Evolutionary conservation across 1,139 yeast species (phyloP).

Genomic region (Diutina scorzettiae): DNA sequence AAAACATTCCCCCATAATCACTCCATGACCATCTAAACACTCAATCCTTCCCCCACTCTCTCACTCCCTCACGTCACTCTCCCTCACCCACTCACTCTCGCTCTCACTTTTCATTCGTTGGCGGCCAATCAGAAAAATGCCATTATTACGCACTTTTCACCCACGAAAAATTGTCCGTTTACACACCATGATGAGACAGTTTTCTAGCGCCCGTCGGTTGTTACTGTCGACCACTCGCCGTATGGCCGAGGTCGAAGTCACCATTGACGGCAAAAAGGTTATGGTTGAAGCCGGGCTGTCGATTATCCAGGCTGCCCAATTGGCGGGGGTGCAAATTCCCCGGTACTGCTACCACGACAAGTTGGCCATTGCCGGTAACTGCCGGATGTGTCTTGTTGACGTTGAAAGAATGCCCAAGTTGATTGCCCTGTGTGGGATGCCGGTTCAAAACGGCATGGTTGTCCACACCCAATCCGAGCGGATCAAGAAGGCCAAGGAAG

Average conservation of each 20-base stretch:
- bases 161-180: too few species aligned
- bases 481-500: constrained; percentile 78
- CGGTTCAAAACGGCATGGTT: constrained; percentile 83
- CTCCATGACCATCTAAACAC: too few species aligned
- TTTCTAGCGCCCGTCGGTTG: constrained; percentile 6
- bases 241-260: constrained; percentile 54
- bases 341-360: constrained; percentile 89
- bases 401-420: constrained; percentile 85
- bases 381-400: constrained; percentile 90
- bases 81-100: too few species aligned
- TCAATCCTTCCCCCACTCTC: too few species aligned
- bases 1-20: too few species aligned
- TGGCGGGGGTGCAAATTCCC: constrained; percentile 81
- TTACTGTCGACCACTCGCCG: not conserved
- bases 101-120: too few species aligned
- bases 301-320: constrained; percentile 83
- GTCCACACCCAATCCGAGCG: constrained; percentile 73
- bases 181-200: constrained; percentile 6
- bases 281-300: constrained; percentile 80
- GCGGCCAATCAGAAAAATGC: too few species aligned
- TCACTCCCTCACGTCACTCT: too few species aligned
- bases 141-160: too few species aligned
- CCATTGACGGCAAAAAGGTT: constrained; percentile 69
- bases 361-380: constrained; percentile 87
- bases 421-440: constrained; percentile 87